A percentile compares a stretch with the other conserved stretches of the same genome.
Evolutionary conservation across 1,284 basidiomycete genomes (phyloP).

Genomic region (Pyrrhoderma lamaoense): DNA sequence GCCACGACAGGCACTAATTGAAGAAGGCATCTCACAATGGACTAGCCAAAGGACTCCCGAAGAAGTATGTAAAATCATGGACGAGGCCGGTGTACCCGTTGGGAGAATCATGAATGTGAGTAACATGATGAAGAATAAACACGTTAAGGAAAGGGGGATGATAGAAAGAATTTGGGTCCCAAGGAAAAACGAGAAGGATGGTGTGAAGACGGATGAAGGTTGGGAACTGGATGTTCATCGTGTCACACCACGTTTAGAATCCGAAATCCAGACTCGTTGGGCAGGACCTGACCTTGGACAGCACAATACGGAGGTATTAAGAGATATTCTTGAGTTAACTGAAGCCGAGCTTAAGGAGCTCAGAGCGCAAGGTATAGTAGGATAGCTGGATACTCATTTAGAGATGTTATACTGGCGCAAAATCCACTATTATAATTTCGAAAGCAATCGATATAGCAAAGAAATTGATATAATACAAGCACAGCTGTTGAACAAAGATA

Average conservation of each 20-base stretch:
- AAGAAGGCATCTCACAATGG: conserved; percentile 53
- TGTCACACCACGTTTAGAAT: conserved; percentile 53
- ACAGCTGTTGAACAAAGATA: too few relatives aligned
- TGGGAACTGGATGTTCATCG: conserved; percentile 63
- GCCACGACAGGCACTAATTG: conserved; percentile 48
- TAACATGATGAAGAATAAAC: conserved; percentile 53
- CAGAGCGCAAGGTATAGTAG: conserved; percentile 41
- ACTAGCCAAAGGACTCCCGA: conserved; percentile 39
- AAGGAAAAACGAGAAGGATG: conserved; percentile 29
- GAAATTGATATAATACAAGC: too few relatives aligned
- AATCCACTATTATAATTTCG: conserved; percentile 1
- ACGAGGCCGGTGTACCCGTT: conserved; percentile 46
- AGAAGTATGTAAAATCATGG: conserved; percentile 38
- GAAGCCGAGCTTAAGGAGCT: conserved; percentile 37
- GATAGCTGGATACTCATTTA: too few relatives aligned
- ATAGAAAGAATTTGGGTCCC: conserved; percentile 53
- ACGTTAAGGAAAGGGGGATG: conserved; percentile 46
- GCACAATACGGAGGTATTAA: conserved; percentile 55
- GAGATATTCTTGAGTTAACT: conserved; percentile 40
- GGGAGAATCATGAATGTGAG: conserved; percentile 55
- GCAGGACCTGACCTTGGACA: conserved; percentile 59
- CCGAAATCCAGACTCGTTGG: conserved; percentile 51
- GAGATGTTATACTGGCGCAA: conserved; percentile 16
- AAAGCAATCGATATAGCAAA: too few relatives aligned
- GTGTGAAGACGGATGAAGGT: conserved; percentile 23